Conservation (phyloP, 1,139 yeast genomes). For the Wickerhamiella pararugosa region DNA sequence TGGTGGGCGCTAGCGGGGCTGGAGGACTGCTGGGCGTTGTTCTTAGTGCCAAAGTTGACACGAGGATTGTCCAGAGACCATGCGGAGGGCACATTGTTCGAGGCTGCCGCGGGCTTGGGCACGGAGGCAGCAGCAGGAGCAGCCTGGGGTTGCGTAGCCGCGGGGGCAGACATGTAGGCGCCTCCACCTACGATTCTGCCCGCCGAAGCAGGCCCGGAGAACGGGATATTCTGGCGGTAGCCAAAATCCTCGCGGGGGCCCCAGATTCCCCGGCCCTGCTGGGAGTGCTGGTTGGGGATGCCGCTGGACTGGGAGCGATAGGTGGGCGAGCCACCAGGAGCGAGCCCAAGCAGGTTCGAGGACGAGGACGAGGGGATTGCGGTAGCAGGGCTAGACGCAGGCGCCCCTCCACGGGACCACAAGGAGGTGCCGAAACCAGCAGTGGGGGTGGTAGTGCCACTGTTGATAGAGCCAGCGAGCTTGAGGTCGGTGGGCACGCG, state of each 20-base stretch:
- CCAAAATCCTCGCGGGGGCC: constrained; percentile 13
- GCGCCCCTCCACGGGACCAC: not conserved
- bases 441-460: not conserved
- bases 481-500: not conserved
- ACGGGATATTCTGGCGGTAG: not conserved
- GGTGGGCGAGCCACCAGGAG: constrained; percentile 2
- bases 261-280: constrained; percentile 15
- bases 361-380: not conserved
- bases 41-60: too few relatives aligned
- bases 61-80: too few relatives aligned
- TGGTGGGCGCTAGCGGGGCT: not conserved
- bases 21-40: not conserved
- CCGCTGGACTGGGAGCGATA: not conserved
- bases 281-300: constrained; percentile 1
- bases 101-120: too few relatives aligned
- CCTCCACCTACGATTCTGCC: too few relatives aligned
- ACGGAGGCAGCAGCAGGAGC: not conserved
- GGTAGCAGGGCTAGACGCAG: not conserved
- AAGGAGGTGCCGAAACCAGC: not conserved
- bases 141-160: not conserved
- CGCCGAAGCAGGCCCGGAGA: too few relatives aligned
- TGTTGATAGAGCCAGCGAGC: not conserved
- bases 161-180: not conserved
- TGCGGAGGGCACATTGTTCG: too few relatives aligned
- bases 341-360: not conserved